A percentile compares a stretch with the other conserved stretches of the same genome.
Conservation (phyloP, 2,329 filamentous ascomycete species). For the Daldinia eschscholtzii region DNA sequence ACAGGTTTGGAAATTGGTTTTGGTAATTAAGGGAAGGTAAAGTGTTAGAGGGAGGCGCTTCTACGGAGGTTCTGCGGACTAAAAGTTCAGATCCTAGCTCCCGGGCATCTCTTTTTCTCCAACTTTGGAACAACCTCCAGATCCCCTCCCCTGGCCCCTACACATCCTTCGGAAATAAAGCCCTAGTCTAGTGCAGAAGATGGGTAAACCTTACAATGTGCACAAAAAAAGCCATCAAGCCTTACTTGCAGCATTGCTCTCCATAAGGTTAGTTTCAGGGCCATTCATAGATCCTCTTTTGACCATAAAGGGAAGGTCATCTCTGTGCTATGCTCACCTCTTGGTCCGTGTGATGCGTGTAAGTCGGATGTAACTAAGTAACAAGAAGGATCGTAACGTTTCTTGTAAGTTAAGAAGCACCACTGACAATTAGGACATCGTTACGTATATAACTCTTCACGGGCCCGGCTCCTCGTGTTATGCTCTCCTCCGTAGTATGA, state of each 20-base stretch:
- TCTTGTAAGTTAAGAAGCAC: slow-evolving; percentile 39
- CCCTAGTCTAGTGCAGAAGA: slow-evolving; percentile 35
- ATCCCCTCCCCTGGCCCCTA: slow-evolving; percentile 25
- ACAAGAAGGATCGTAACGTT: slow-evolving; percentile 42
- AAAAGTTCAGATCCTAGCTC: slow-evolving; percentile 38
- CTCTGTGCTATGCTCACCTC: slow-evolving; percentile 18
- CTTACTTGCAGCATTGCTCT: slow-evolving; percentile 31
- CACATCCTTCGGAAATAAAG: slow-evolving; percentile 43
- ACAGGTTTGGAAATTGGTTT: slow-evolving; percentile 37
- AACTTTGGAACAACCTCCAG: slow-evolving; percentile 37
- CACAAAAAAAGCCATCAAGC: slow-evolving; percentile 27
- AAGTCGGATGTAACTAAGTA: slow-evolving; percentile 39
- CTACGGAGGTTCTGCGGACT: slow-evolving; percentile 44
- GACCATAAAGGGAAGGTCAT: slow-evolving; percentile 40
- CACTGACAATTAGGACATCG: slow-evolving; percentile 30
- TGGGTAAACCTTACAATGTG: slow-evolving; percentile 37
- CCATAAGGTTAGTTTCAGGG: slow-evolving; percentile 40
- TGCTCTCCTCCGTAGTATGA: slow-evolving; percentile 27
- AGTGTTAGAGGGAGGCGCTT: slow-evolving; percentile 43
- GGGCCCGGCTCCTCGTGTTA: slow-evolving; percentile 33
- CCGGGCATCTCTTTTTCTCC: slow-evolving; percentile 28
- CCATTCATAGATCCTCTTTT: slow-evolving; percentile 28
- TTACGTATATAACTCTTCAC: slow-evolving; percentile 41
- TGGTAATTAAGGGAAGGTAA: slow-evolving; percentile 43
- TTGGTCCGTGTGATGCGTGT: slow-evolving; percentile 23